These are phyloP conservation scores for Suhomyces coccinellae DNA, from an alignment of 1,139 yeast species.

Conservation along the genomic window DNA sequence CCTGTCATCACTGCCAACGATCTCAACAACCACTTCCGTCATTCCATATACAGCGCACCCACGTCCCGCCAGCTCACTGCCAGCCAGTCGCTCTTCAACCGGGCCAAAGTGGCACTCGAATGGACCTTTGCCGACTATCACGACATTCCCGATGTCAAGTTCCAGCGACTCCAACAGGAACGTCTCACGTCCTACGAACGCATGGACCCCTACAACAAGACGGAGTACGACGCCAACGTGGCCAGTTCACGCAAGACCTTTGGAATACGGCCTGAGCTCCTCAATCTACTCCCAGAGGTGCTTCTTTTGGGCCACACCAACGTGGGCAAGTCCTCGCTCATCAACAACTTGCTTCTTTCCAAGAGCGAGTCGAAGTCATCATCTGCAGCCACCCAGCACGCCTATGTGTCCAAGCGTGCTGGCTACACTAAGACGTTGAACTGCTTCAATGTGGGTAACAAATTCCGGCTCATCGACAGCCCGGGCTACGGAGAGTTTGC, in stretches of 20 bases:
- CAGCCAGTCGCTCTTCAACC: conserved; percentile 42
- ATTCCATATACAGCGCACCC: conserved; percentile 18
- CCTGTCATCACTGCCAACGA: conserved; percentile 25
- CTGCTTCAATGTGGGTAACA: conserved; percentile 65
- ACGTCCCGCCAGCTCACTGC: conserved; percentile 14
- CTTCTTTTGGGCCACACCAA: conserved; percentile 77
- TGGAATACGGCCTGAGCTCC: conserved; percentile 32
- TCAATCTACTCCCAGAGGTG: conserved; percentile 59
- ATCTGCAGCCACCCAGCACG: conserved; percentile 39
- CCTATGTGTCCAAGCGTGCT: conserved; percentile 59
- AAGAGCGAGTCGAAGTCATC: conserved; percentile 28
- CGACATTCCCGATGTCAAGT: conserved; percentile 60
- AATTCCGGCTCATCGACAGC: conserved; percentile 68
- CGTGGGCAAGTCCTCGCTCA: conserved; percentile 78
- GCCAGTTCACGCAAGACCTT: conserved; percentile 25
- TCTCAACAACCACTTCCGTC: conserved; percentile 27
- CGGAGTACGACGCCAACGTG: conserved; percentile 22
- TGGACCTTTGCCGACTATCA: conserved; percentile 58
- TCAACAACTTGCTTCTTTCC: conserved; percentile 52
- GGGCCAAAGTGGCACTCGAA: conserved; percentile 47
- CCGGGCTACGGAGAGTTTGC: conserved; percentile 85
- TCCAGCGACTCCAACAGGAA: conserved; percentile 29
- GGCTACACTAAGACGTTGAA: conserved; percentile 80
- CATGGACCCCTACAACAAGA: conserved; percentile 23
- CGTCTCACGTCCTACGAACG: conserved; percentile 15